These are phyloP conservation scores for Leccinum rimulosum DNA, from an alignment of 768 basidiomycete genomes.

Conservation along the genomic window DNA sequence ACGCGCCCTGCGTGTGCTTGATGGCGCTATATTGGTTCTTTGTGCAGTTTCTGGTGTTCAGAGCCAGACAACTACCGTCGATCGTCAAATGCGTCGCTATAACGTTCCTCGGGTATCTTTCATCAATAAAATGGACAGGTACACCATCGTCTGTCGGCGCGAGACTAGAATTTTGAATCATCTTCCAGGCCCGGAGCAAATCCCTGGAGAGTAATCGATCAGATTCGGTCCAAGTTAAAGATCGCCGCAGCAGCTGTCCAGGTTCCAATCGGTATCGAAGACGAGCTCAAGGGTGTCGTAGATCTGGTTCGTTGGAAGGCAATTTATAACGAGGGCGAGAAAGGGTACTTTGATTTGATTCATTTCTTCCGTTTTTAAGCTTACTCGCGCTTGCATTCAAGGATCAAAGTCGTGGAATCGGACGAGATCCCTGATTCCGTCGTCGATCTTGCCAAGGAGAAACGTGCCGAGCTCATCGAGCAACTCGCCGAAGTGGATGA, in stretches of 20 bases:
- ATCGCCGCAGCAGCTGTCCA: constrained; percentile 95
- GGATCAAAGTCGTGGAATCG: constrained; percentile 72
- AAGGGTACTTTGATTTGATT: constrained; percentile 65
- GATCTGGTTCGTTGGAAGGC: constrained; percentile 95
- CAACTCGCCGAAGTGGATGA: constrained; percentile 97
- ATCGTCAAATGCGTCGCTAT: constrained; percentile 98
- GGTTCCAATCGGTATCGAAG: constrained; percentile 90
- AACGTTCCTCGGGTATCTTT: constrained; percentile 94
- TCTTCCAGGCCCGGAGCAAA: constrained; percentile 84
- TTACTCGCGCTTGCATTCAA: constrained; percentile 30
- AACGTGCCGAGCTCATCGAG: constrained; percentile 90
- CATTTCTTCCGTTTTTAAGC: not conserved
- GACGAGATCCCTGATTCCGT: constrained; percentile 85
- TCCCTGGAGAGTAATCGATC: constrained; percentile 91
- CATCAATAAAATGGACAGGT: constrained; percentile 99
- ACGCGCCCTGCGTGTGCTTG: constrained; percentile 90
- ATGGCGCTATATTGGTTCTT: constrained; percentile 93
- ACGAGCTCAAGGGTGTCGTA: constrained; percentile 85
- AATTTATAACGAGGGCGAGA: constrained; percentile 90
- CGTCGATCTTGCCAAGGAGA: constrained; percentile 70
- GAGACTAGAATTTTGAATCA: not conserved
- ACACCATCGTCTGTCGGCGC: not conserved
- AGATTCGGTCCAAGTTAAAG: constrained; percentile 87
- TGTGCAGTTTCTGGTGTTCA: constrained; percentile 97
- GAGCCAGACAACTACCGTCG: constrained; percentile 99